Evolutionary conservation across 2,329 filamentous ascomycete species (phyloP).

Genomic region (Acarospora socialis): DNA sequence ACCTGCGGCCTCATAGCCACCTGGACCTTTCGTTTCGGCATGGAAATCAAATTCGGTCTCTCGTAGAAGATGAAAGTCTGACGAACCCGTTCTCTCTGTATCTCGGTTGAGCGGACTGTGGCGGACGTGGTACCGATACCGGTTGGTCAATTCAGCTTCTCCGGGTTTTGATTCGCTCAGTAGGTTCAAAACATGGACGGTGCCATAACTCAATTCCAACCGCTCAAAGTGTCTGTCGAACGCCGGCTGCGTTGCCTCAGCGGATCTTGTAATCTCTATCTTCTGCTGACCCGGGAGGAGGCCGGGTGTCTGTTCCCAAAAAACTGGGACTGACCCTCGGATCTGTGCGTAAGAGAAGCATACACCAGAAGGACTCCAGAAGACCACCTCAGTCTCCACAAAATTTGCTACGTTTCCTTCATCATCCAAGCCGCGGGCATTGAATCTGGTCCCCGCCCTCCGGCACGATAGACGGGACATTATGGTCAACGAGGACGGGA

Average conservation of each 20-base stretch:
- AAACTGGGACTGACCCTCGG: conserved; percentile 83
- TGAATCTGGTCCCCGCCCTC: conserved; percentile 88
- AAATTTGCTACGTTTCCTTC: conserved; percentile 97
- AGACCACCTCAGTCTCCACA: conserved; percentile 91
- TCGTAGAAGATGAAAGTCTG: conserved; percentile 60
- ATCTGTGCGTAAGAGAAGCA: conserved; percentile 91
- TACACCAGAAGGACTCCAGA: conserved; percentile 63
- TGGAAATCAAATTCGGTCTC: conserved; percentile 93
- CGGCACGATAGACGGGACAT: conserved; percentile 85
- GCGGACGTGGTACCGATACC: conserved; percentile 64
- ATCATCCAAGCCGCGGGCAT: conserved; percentile 93
- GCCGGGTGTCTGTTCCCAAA: conserved; percentile 89
- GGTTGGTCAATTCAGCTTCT: conserved; percentile 67
- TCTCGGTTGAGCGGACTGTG: conserved; percentile 55
- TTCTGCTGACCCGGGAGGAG: conserved; percentile 88
- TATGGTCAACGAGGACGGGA: conserved; percentile 72
- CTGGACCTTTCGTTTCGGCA: conserved; percentile 74
- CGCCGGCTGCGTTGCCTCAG: conserved; percentile 81
- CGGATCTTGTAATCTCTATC: conserved; percentile 75
- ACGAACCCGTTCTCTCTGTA: conserved; percentile 35
- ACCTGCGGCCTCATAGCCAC: conserved; percentile 80
- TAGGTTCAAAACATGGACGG: conserved; percentile 83
- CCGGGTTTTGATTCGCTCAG: conserved; percentile 80
- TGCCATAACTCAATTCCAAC: conserved; percentile 75
- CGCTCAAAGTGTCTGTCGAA: conserved; percentile 90